Evolutionary conservation across 2,329 filamentous ascomycete genomes (phyloP).

Genomic region (Cladosporium colombiae): DNA sequence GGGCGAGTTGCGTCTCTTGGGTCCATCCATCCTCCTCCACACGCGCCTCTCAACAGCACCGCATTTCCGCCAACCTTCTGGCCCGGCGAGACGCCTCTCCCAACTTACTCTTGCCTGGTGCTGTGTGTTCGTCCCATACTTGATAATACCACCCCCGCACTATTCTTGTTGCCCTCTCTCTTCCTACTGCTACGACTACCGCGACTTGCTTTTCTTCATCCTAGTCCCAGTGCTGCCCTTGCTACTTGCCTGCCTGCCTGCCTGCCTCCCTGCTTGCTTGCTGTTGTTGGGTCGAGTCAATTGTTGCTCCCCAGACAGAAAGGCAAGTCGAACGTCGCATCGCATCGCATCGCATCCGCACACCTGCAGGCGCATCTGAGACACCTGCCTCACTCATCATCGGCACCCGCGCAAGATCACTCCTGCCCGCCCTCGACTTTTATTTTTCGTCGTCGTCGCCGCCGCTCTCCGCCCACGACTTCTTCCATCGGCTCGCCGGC

Average conservation of each 20-base stretch:
- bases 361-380: conserved; percentile 15
- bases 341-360: conserved; percentile 12
- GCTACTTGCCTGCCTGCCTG: conserved; percentile 19
- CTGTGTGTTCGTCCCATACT: background rate
- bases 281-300: conserved; percentile 20
- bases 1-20: conserved; percentile 13
- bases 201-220: conserved; percentile 13
- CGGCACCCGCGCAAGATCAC: background rate
- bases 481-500: conserved; percentile 29
- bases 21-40: conserved; percentile 18
- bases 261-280: conserved; percentile 22
- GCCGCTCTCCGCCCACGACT: conserved; percentile 1
- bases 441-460: background rate
- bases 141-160: conserved; percentile 15
- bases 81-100: conserved; percentile 5
- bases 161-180: background rate
- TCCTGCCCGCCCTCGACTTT: conserved; percentile 2
- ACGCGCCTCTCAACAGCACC: conserved; percentile 17
- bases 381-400: conserved; percentile 1
- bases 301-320: conserved; percentile 17
- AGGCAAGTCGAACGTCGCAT: background rate
- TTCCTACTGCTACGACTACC: conserved; percentile 15
- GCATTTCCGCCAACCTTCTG: conserved; percentile 20
- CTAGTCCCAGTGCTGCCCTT: background rate
- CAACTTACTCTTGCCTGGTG: background rate